Evolutionary conservation across 2,329 filamentous ascomycete species (phyloP).

Genomic region (Fusarium secorum): DNA sequence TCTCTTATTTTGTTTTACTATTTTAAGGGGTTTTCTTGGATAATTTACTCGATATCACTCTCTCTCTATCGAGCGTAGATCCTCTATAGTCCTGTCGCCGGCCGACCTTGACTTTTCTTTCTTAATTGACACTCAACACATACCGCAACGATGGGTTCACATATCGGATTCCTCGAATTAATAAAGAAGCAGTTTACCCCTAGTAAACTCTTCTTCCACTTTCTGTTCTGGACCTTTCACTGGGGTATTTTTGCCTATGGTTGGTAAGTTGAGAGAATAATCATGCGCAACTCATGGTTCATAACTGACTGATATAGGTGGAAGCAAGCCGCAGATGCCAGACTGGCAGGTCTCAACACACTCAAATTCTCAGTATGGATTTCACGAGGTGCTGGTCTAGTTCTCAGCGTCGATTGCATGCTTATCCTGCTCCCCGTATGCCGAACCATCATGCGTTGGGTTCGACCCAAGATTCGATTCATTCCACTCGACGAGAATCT

Average conservation of each 20-base stretch:
- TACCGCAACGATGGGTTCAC: slow-evolving; percentile 48
- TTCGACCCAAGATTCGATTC: slow-evolving; percentile 87
- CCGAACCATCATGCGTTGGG: slow-evolving; percentile 82
- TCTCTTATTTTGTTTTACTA: slow-evolving; percentile 50
- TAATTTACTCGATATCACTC: slow-evolving; percentile 8
- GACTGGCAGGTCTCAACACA: slow-evolving; percentile 79
- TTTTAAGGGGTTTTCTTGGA: slow-evolving; percentile 25
- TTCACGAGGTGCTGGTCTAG: slow-evolving; percentile 89
- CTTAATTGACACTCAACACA: slow-evolving; percentile 16
- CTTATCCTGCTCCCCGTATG: slow-evolving; percentile 95
- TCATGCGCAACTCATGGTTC: neutral
- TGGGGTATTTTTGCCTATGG: slow-evolving; percentile 81
- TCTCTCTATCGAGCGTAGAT: neutral
- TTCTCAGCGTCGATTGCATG: slow-evolving; percentile 82
- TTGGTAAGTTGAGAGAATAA: slow-evolving; percentile 68
- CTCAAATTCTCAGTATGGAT: slow-evolving; percentile 94
- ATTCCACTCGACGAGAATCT: slow-evolving; percentile 94
- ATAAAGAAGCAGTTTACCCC: slow-evolving; percentile 72
- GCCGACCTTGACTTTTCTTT: slow-evolving; percentile 25
- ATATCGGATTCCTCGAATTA: slow-evolving; percentile 54
- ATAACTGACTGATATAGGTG: slow-evolving; percentile 63
- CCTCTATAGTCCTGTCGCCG: slow-evolving; percentile 30
- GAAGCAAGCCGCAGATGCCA: slow-evolving; percentile 74
- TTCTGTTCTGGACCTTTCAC: slow-evolving; percentile 83
- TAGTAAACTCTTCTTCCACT: slow-evolving; percentile 78